phyloP scores from a whole-genome alignment of 768 basidiomycete species.

The Lentinula aciculospora region DNA sequence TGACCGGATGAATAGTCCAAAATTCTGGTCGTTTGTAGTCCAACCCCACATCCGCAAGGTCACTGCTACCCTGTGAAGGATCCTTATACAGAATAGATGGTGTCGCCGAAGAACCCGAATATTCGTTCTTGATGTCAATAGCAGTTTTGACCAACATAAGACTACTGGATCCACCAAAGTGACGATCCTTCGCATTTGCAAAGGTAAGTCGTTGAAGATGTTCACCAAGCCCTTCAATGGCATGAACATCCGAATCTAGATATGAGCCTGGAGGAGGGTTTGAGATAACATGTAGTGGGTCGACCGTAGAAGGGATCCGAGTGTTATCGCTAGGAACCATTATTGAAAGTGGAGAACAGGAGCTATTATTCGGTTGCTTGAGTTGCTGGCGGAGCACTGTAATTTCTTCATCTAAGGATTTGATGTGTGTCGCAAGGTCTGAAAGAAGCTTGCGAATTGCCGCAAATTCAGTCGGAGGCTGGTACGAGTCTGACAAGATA shows the following conservation, averaged over 20 bases:
- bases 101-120: constrained; percentile 7
- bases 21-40: constrained; percentile 13
- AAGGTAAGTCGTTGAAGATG: constrained; percentile 2
- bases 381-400: background rate
- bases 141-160: constrained; percentile 27
- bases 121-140: constrained; percentile 33
- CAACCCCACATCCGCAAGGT: background rate
- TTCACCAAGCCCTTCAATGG: constrained; percentile 4
- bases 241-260: background rate
- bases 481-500: background rate
- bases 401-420: background rate
- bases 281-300: background rate
- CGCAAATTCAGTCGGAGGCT: background rate
- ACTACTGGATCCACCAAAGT: constrained; percentile 28
- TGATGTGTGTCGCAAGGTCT: background rate
- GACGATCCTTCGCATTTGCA: constrained; percentile 12
- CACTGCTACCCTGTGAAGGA: background rate
- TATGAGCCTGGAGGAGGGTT: constrained; percentile 3
- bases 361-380: background rate
- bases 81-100: background rate
- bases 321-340: background rate
- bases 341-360: background rate
- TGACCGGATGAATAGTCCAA: constrained; percentile 18
- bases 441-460: background rate
- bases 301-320: background rate